Evolutionary conservation across 148 eudicot species (phyloP), one percentile per base, ranked within the genome.

Genomic region (Nepenthes mirabilis): DNA sequence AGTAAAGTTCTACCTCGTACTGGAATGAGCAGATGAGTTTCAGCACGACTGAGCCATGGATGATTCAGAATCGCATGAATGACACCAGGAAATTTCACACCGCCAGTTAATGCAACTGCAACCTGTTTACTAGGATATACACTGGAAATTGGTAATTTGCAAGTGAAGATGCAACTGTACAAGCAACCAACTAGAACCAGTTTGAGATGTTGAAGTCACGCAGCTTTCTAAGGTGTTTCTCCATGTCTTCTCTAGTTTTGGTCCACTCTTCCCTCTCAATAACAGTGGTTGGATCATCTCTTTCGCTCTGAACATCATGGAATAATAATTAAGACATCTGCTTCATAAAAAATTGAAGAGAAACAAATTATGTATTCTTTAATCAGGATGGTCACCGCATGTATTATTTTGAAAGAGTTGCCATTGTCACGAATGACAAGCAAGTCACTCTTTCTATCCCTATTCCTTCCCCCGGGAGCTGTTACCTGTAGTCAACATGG

Each of bases 191-290:
- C 72, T 79, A 93, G 61, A 93, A 77, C 99, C 99, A 93, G 73
- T 93, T 93, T 40, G 99, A 93, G 57, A 82, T 70, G 63, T 70
- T 82, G 70, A 89, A 94, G 71, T 94, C 99, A 47, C 97, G 73
- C 36, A 94, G 77, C 74, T 94, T 94, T 8, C 88, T 76, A 32
- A 94, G 80, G 71, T 94, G 97, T 73, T 73, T 83, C 63, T 94
- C 99, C 99, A 94, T 87, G 61, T 86, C 99, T 67, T 79, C 61
- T 65, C 99, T 75, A 4, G 75, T 71, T 69, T 67, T 77, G 14
- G 72, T 63, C 99, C 99, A 94, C 59, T 94, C 95, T 79, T 89
- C 88, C 72, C 79, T 79, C 73, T 84, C 84, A 51, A 94, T 85
- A 58, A 94, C 97, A 32, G 91, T 79, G 14, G 93, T 78, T 7